Evolutionary conservation across 306 rosid genomes (phyloP).

Genomic region (Mimosa bimucronata): DNA sequence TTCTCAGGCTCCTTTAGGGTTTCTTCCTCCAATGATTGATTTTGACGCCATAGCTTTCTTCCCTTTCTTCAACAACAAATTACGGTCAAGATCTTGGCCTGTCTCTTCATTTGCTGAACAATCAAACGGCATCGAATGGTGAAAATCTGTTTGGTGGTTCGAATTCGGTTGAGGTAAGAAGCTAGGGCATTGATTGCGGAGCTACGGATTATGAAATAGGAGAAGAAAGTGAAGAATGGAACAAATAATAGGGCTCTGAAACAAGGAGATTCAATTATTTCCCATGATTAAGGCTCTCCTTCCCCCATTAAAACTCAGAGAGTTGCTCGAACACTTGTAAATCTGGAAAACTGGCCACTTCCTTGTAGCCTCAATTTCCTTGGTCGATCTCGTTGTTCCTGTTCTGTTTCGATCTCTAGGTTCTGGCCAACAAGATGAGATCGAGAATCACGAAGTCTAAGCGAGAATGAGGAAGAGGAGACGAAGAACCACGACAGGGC

Average conservation of each 20-base stretch:
- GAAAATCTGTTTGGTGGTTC: conserved; percentile 47
- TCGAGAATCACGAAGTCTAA: too few species aligned
- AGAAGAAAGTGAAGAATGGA: conserved; percentile 78
- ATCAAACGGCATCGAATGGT: conserved; percentile 41
- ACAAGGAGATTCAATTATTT: conserved; percentile 61
- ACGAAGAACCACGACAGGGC: too few species aligned
- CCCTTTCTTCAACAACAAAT: conserved; percentile 49
- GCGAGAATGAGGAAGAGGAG: too few species aligned
- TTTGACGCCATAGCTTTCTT: conserved; percentile 53
- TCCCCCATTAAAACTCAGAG: conserved; percentile 36
- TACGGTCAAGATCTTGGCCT: conserved; percentile 68
- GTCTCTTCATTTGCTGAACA: conserved; percentile 62
- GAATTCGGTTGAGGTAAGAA: conserved; percentile 42
- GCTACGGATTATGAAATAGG: conserved; percentile 72
- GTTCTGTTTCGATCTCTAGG: neutral
- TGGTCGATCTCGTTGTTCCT: neutral
- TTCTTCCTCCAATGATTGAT: conserved; percentile 42
- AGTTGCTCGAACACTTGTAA: neutral
- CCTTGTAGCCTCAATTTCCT: too few species aligned
- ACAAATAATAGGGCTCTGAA: too few species aligned
- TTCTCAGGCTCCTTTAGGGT: conserved; percentile 37
- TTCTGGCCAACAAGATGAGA: neutral
- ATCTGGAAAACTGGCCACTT: neutral
- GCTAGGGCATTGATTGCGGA: conserved; percentile 53
- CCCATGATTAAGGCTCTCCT: conserved; percentile 38